Evolutionary conservation across 768 basidiomycete genomes (phyloP), one percentile per base, ranked within the genome.

Genomic region (Lactarius evosmus): DNA sequence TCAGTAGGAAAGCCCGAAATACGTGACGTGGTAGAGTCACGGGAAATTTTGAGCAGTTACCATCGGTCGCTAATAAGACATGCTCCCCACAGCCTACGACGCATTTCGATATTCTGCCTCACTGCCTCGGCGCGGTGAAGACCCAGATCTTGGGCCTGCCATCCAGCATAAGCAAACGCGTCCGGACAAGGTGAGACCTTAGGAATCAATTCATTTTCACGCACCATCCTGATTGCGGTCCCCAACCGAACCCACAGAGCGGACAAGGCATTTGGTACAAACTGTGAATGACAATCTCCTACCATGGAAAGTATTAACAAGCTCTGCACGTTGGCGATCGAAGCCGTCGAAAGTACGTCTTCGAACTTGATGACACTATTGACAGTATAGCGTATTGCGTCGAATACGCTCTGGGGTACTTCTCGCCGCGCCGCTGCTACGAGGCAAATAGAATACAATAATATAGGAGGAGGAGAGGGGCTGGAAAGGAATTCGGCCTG

Each of bases 61-160:
- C 95, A 97, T 77, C 96, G 81, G 75, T 99, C 96, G 69, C 88
- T 87, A 69, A 98, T 93, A 60, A 98, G 86, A 77, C 96, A 98
- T 41, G 87, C 87, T 27, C 88, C 93, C 97, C 97, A 99, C 40
- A 99, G 79, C 58, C 97, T 83, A 64, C 97, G 83, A 58, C 95
- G 80, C 49, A 95, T 80, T 74, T 95, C 95, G 54, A 98, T 85
- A 66, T 87, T 83, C 72, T 88, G 87, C 69, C 86, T 90, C 49
- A 89, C 86, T 0, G 89, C 87, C 73, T 95, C 93, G 51, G 95
- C 92, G 29, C 97, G 85, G 74, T 98, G 96, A 56, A 99, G 76
- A 3, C 97, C 97, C 32, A 99, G 80, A 72, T 98, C 96, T 78
- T 99, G 97, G 4, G 96, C 97, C 95, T 94, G 67, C 32, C 66